Percentiles rank a stretch among this genome's conserved stretches.
Evolutionary conservation across 1,284 basidiomycete species (phyloP).

Genomic region (Ustilago trichophora): DNA sequence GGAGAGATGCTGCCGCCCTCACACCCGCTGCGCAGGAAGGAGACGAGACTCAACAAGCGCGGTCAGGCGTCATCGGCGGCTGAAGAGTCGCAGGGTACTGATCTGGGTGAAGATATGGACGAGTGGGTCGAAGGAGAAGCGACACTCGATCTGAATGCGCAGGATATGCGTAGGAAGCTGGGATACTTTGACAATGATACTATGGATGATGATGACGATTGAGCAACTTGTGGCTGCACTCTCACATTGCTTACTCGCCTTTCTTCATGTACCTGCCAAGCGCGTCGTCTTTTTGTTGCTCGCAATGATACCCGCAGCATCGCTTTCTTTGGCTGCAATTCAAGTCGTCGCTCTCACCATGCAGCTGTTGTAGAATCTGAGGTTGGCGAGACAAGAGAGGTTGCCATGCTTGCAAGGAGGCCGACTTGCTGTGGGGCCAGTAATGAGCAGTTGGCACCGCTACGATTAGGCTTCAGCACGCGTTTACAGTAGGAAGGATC

Average conservation of each 20-base stretch:
- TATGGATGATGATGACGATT: slow-evolving; percentile 28
- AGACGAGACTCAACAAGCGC: slow-evolving; percentile 32
- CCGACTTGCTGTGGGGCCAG: no score
- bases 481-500: background rate
- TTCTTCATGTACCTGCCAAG: no score
- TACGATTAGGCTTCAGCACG: no score
- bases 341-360: no score
- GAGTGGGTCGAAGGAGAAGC: slow-evolving; percentile 26
- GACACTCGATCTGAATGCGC: slow-evolving; percentile 14
- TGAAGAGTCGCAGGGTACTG: slow-evolving; percentile 31
- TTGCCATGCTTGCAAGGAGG: no score
- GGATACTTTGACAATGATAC: slow-evolving; percentile 30
- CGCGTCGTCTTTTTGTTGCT: no score
- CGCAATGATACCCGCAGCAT: slow-evolving; percentile 7
- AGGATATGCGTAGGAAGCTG: slow-evolving; percentile 35
- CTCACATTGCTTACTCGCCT: no score
- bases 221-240: no score
- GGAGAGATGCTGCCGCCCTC: slow-evolving; percentile 33
- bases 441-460: no score
- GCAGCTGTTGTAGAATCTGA: no score
- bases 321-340: background rate
- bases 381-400: no score
- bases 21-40: slow-evolving; percentile 36
- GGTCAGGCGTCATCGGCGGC: slow-evolving; percentile 17
- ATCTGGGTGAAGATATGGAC: slow-evolving; percentile 39